These are phyloP conservation scores for Pseudoscleropodium purum DNA, from an alignment of 225 moss, liverwort and hornwort species.

Conservation along the genomic window DNA sequence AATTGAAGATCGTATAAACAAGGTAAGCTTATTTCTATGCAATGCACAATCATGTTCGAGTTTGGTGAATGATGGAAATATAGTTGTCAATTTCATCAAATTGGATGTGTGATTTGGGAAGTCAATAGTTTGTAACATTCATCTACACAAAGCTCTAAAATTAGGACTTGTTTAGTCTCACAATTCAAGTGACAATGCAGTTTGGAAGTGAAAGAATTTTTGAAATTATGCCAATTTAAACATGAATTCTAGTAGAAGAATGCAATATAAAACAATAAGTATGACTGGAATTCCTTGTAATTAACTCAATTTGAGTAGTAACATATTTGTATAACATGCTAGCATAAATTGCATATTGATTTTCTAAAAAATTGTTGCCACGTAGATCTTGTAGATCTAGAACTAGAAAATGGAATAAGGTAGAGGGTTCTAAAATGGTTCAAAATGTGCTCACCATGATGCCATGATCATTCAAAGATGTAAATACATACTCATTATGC, in stretches of 20 bases:
- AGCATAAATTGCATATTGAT: not conserved
- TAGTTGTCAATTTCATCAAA: not conserved
- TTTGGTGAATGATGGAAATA: not conserved
- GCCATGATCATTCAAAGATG: not conserved
- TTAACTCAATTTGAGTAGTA: not conserved
- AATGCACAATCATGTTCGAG: not conserved
- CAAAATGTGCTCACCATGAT: rapidly evolving
- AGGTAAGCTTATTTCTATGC: not conserved
- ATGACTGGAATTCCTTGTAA: rapidly evolving
- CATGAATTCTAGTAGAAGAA: too few relatives aligned
- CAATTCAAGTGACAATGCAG: rapidly evolving
- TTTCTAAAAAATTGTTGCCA: too few relatives aligned
- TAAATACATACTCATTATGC: not conserved
- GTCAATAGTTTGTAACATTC: not conserved
- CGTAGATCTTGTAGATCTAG: not conserved
- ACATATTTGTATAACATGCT: not conserved
- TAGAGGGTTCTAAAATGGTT: not conserved
- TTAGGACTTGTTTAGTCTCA: too few relatives aligned
- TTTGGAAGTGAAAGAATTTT: too few relatives aligned
- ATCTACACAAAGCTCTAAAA: not conserved
- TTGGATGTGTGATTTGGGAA: rapidly evolving
- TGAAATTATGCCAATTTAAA: not conserved
- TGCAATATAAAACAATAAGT: too few relatives aligned
- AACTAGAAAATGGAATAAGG: not conserved
- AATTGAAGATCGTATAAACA: slow-evolving; percentile 4